Percentiles rank a stretch among this genome's conserved stretches.
Evolutionary conservation across 352 stramenopile genomes (phyloP).

Genomic region (Aphanomyces euteiches): DNA sequence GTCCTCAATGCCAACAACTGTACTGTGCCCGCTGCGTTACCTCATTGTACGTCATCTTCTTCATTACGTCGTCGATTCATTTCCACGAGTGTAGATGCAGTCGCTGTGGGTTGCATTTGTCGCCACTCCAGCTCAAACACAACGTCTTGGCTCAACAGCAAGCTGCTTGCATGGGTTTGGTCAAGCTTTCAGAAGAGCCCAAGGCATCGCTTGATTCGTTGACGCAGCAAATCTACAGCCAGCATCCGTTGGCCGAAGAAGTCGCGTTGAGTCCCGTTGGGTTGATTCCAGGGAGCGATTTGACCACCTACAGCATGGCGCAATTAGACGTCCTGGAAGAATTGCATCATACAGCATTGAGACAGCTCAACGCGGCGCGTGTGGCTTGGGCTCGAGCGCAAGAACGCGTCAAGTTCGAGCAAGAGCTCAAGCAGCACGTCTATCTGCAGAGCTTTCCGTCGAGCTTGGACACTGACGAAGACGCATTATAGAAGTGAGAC

Average conservation of each 20-base stretch:
- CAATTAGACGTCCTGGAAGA: conserved; percentile 73
- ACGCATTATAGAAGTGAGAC: too few relatives aligned
- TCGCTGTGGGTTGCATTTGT: conserved; percentile 48
- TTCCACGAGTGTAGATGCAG: conserved; percentile 37
- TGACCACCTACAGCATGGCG: conserved; percentile 57
- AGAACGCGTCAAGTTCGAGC: conserved; percentile 39
- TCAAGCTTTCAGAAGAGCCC: conserved; percentile 12
- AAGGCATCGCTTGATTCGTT: conserved; percentile 43
- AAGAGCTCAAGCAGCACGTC: conserved; percentile 20
- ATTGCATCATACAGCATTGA: conserved; percentile 52
- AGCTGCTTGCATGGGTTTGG: conserved; percentile 48
- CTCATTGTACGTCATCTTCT: not conserved
- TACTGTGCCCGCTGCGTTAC: conserved; percentile 65
- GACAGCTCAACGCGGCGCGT: conserved; percentile 57
- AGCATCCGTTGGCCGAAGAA: conserved; percentile 39
- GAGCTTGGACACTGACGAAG: too few relatives aligned
- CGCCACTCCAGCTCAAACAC: conserved; percentile 43
- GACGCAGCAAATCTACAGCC: conserved; percentile 41
- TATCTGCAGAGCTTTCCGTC: conserved; percentile 8
- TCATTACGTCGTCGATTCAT: conserved; percentile 1
- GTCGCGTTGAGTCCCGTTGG: conserved; percentile 48
- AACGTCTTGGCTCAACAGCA: conserved; percentile 68
- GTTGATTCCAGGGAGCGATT: conserved; percentile 48
- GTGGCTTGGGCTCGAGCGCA: conserved; percentile 52
- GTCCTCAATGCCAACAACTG: conserved; percentile 55